Percentiles rank a stretch among this genome's conserved stretches.
Conservation (phyloP, 2,329 filamentous ascomycete species). For the Alternaria conjuncta region DNA sequence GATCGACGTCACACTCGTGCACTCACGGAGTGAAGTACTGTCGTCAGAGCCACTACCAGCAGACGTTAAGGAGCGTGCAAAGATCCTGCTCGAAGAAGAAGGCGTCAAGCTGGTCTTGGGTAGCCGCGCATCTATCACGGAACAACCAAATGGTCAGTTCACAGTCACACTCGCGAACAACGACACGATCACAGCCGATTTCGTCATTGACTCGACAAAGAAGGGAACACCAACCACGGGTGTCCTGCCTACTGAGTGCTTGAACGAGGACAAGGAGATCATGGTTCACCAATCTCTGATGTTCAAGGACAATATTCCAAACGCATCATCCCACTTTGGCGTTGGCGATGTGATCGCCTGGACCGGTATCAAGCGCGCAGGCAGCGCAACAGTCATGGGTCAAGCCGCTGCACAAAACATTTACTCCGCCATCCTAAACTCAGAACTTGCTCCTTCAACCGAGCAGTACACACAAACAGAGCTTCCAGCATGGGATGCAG, state of each 20-base stretch:
- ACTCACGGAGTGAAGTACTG: constrained; percentile 73
- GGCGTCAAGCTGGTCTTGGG: constrained; percentile 71
- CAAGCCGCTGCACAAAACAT: constrained; percentile 68
- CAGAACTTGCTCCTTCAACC: constrained; percentile 26
- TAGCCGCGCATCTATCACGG: constrained; percentile 60
- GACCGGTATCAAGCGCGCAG: constrained; percentile 82
- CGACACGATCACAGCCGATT: constrained; percentile 61
- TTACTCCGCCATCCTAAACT: constrained; percentile 45
- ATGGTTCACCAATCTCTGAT: constrained; percentile 63
- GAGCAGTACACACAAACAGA: constrained; percentile 28
- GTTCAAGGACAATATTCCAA: constrained; percentile 62
- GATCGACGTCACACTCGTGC: constrained; percentile 73
- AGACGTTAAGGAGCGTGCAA: constrained; percentile 68
- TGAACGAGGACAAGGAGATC: constrained; percentile 71
- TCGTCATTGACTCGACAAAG: constrained; percentile 74
- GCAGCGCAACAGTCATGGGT: constrained; percentile 76
- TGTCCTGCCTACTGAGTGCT: constrained; percentile 64
- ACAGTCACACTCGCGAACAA: constrained; percentile 57
- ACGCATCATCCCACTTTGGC: constrained; percentile 69
- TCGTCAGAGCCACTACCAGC: constrained; percentile 76
- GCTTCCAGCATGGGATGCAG: constrained; percentile 50
- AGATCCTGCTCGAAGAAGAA: constrained; percentile 64
- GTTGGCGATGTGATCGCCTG: constrained; percentile 73
- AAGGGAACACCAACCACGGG: constrained; percentile 66
- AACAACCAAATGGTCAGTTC: constrained; percentile 39